Evolutionary conservation across 306 rosid species (phyloP), one percentile per base, ranked within the genome.

Genomic region (Quercus ilex): DNA sequence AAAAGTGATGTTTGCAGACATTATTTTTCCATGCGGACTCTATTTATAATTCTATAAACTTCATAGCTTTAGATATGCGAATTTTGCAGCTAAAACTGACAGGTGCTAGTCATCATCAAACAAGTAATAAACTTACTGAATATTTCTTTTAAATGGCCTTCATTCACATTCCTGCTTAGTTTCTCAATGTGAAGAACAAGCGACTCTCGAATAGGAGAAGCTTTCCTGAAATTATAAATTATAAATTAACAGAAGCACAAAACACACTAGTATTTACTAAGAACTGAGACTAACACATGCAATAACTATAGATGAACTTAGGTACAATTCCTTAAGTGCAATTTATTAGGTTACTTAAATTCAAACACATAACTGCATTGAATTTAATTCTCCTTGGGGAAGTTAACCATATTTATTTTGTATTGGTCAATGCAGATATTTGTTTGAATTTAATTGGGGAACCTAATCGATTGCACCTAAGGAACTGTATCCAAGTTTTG

Each of bases 111-210:
- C 13, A 63, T 62, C 76, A 65, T 71, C 35, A 74, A 19, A 46
- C 2, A 78, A 69, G 38, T 83, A 58, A 49, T 73, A 77, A 68
- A 74, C 99, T 68, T 91, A 96, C 99, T 75, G 77, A 96, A 96
- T 41, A 96, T 96, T 85, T 96, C 99, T 83, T 77, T 87, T 78
- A 96, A 85, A 88, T 96, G 98, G 85, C 97, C 97, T 82, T 96
- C 99, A 62, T 96, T 81, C 83, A 96, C 99, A 86, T 96, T 96
- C 88, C 99, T 90, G 77, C 97, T 91, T 77, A 96, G 98, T 69
- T 90, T 84, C 43, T 96, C 98, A 55, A 96, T 79, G 53, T 90
- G 93, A 78, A 96, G 98, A 79, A 91, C 93, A 83, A 90, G 93
- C 6, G 98, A 93, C 81, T 90, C 96, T 5, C 86, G 89, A 77